These are phyloP conservation scores for Ganoderma boninense DNA, from an alignment of 1,284 basidiomycete genomes.

Conservation along the genomic window DNA sequence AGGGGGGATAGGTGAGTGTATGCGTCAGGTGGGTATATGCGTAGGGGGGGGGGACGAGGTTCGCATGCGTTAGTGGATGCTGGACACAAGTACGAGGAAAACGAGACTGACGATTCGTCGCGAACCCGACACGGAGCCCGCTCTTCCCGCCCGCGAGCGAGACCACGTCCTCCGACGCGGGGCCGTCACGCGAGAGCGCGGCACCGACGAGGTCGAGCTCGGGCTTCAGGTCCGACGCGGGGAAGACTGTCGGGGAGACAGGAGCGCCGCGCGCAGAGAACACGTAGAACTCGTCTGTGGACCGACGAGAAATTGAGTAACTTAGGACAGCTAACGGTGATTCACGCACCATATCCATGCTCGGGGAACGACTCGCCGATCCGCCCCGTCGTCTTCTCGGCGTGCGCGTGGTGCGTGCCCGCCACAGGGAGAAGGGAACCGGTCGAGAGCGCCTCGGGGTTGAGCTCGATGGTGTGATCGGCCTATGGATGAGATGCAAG, in stretches of 20 bases:
- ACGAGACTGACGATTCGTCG: slow-evolving; percentile 68
- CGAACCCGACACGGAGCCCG: slow-evolving; percentile 67
- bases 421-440: slow-evolving; percentile 58
- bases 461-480: slow-evolving; percentile 62
- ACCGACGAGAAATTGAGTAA: no score
- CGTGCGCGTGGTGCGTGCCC: slow-evolving; percentile 56
- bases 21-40: not conserved
- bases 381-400: slow-evolving; percentile 51
- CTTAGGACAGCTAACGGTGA: no score
- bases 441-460: slow-evolving; percentile 57
- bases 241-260: slow-evolving; percentile 48
- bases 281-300: slow-evolving; percentile 76
- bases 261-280: slow-evolving; percentile 53
- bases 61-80: not conserved
- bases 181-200: slow-evolving; percentile 55
- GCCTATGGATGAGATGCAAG: slow-evolving; percentile 46
- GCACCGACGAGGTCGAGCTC: slow-evolving; percentile 58
- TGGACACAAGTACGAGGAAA: not conserved
- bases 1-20: no score
- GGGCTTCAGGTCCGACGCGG: slow-evolving; percentile 40
- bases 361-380: slow-evolving; percentile 66
- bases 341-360: slow-evolving; percentile 62
- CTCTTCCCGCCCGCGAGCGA: slow-evolving; percentile 64
- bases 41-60: no score
- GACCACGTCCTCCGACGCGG: slow-evolving; percentile 51